These are phyloP conservation scores for Colletotrichum neosansevieriae DNA, from an alignment of 2,329 filamentous ascomycete genomes.

Conservation along the genomic window DNA sequence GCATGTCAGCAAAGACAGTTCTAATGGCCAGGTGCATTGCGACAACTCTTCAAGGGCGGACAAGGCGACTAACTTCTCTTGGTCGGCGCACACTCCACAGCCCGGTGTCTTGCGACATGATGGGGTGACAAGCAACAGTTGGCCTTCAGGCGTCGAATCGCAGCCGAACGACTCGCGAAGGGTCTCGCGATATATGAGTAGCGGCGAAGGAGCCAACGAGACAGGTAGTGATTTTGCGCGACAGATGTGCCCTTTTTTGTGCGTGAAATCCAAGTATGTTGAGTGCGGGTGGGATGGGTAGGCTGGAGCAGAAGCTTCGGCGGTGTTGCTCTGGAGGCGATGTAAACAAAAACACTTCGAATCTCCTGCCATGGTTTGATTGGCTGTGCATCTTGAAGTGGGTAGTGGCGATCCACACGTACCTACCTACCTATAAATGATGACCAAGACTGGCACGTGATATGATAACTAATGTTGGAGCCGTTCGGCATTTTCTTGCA, in stretches of 20 bases:
- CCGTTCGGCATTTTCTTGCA: slow-evolving; percentile 14
- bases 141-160: slow-evolving; percentile 13
- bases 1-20: slow-evolving; percentile 15
- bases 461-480: not conserved
- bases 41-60: not conserved
- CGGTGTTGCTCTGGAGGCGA: slow-evolving; percentile 52
- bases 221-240: not conserved
- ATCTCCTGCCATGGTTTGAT: slow-evolving; percentile 2
- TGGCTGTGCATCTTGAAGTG: slow-evolving; percentile 41
- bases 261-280: slow-evolving; percentile 16
- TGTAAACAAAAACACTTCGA: slow-evolving; percentile 55
- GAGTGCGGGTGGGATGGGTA: slow-evolving; percentile 11
- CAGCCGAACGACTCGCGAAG: slow-evolving; percentile 12
- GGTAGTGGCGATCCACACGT: not conserved
- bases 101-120: slow-evolving; percentile 82
- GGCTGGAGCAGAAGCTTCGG: not conserved
- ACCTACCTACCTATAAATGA: too few relatives aligned
- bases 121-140: slow-evolving; percentile 43
- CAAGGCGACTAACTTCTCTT: slow-evolving; percentile 76
- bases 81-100: slow-evolving; percentile 93
- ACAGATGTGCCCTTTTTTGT: slow-evolving; percentile 6
- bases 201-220: too few relatives aligned
- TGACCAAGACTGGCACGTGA: slow-evolving; percentile 30
- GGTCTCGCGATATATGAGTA: not conserved
- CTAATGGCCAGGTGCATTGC: not conserved